Base-by-base conservation (phyloP, 2,329 filamentous ascomycete species). In the Lachnellula occidentalis region DNA sequence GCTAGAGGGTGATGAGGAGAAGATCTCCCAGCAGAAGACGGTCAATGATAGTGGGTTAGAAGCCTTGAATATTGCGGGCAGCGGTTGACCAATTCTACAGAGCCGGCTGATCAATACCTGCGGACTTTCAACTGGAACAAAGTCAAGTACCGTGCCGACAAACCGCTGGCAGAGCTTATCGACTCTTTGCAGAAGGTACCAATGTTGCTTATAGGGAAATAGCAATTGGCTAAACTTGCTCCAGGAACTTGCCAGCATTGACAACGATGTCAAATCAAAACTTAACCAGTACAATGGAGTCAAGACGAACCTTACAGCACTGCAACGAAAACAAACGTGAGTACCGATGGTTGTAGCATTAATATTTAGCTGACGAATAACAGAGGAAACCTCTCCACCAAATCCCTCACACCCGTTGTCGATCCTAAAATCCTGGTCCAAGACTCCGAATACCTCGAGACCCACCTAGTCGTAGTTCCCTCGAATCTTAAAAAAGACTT, bases 401-500 rank as follows among this genome's bases (percentile, higher is more conserved):
- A 92, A 71, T 97, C 92, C 12, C 85, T 99, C 61, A 85, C 89
- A n/a, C 85, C 90, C 12, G 83, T 97, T 59, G 87, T 99, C 64
- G 81, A 92, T 66, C 91, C 92, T 8, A 77, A 81, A 52, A 74
- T 92, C 56, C 80, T 96, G 43, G 82, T 96, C 60, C 88, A 87
- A 71, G 86, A 96, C 69, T 96, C 92, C 19, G 94, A 99, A 74
- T 97, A 96, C 73, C 85, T 99, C 64, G 91, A 96, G 75, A 96
- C 94, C 31, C 92, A 96, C 70, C 84, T 99, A 31, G 80, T 99
- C 62, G 94, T 90, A 19, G 89, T 99, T 8, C 94, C 94, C 2
- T 83, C 81, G 47, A 85, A 83, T 62, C 77, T 82, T 54, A 85
- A 87, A 66, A 96, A 95, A 70, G 92, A 97, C 39, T 99, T 96